Conservation (phyloP, 805 yeast species). For the Candida glaebosa region DNA sequence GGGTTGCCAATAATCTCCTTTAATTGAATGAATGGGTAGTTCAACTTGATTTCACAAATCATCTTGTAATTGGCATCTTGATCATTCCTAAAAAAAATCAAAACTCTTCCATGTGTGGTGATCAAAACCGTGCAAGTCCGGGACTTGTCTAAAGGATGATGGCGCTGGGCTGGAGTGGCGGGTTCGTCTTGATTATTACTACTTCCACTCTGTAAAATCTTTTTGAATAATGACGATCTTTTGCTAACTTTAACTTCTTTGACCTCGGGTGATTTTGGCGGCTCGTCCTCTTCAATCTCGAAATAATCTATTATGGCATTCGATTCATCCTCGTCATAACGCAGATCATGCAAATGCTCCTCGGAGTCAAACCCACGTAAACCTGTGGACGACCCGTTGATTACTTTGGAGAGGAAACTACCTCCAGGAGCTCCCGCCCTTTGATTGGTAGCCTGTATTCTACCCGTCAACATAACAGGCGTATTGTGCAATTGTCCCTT, state of each 20-base stretch:
- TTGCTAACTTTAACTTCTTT: constrained; percentile 5
- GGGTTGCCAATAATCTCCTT: constrained; percentile 53
- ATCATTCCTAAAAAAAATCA: constrained; percentile 48
- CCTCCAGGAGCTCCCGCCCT: constrained; percentile 15
- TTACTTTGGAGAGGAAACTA: constrained; percentile 37
- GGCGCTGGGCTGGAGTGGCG: constrained; percentile 6
- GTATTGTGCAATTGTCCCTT: constrained; percentile 58
- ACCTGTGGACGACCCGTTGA: constrained; percentile 28
- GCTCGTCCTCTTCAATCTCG: constrained; percentile 16
- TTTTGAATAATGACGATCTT: constrained; percentile 9
- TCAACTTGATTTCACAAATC: constrained; percentile 51
- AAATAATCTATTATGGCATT: constrained; percentile 63
- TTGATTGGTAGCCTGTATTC: constrained; percentile 15
- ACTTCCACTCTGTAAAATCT: background rate
- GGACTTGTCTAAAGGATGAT: constrained; percentile 33
- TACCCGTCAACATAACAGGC: constrained; percentile 44
- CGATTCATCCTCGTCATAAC: constrained; percentile 49
- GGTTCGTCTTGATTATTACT: background rate
- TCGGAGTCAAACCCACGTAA: constrained; percentile 14
- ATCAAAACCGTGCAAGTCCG: constrained; percentile 51
- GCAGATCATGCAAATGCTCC: constrained; percentile 6
- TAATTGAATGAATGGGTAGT: constrained; percentile 49
- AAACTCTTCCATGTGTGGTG: constrained; percentile 61
- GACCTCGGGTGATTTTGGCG: constrained; percentile 6
- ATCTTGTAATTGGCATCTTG: constrained; percentile 42